Percentiles rank a stretch among this genome's conserved stretches.
Evolutionary conservation across 345 rosid genomes (phyloP).

Genomic region (Cardiospermum halicacabum): DNA sequence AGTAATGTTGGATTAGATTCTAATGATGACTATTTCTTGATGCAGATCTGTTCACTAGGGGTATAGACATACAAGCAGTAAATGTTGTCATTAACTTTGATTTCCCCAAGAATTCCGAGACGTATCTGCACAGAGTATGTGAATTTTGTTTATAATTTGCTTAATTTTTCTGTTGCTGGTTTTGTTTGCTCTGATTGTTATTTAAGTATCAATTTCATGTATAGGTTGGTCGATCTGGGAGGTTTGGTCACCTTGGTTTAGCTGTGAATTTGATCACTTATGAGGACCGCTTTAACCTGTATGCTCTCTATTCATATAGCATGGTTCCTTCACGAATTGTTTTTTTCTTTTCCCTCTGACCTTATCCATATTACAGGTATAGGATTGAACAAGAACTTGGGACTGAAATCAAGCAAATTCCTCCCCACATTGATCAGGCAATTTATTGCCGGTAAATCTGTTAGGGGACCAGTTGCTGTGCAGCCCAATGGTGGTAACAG

Average conservation of each 20-base stretch:
- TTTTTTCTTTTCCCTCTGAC: neutral
- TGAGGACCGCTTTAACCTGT: slow-evolving; percentile 99
- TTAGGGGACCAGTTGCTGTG: slow-evolving; percentile 16
- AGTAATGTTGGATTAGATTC: slow-evolving; percentile 6
- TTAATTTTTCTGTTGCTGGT: neutral
- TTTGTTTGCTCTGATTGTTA: slow-evolving; percentile 1
- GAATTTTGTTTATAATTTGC: neutral
- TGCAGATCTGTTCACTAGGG: slow-evolving; percentile 97
- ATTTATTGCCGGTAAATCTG: slow-evolving; percentile 76
- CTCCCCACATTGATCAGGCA: slow-evolving; percentile 90
- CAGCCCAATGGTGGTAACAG: slow-evolving; percentile 28
- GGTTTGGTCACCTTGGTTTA: slow-evolving; percentile 99
- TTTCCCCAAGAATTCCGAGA: slow-evolving; percentile 93
- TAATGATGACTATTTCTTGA: slow-evolving; percentile 17
- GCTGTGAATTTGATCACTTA: slow-evolving; percentile 99
- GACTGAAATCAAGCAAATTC: slow-evolving; percentile 97
- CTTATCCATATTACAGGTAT: slow-evolving; percentile 61
- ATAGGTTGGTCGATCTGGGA: slow-evolving; percentile 98
- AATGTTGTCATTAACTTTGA: slow-evolving; percentile 98
- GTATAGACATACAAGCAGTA: slow-evolving; percentile 99
- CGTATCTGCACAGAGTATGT: slow-evolving; percentile 98
- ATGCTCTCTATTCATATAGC: slow-evolving; percentile 16
- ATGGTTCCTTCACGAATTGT: neutral
- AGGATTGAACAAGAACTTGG: slow-evolving; percentile 99
- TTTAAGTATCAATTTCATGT: slow-evolving; percentile 1